A percentile compares a stretch with the other conserved stretches of the same genome.
phyloP scores from a whole-genome alignment of 1,284 basidiomycete genomes.

The Mrakiaceae sp. region DNA sequence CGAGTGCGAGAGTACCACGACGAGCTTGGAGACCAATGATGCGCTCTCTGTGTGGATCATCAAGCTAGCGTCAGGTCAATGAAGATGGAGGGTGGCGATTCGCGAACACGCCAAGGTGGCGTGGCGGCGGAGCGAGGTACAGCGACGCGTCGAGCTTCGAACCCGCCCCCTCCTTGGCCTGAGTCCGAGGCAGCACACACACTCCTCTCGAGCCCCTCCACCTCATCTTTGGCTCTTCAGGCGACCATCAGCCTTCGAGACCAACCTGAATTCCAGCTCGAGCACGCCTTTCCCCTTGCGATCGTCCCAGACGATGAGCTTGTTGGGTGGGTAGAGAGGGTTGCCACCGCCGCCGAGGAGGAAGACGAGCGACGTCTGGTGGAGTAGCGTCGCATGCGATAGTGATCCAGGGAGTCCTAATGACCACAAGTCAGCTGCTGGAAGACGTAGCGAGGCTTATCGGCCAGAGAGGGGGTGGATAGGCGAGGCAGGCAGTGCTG shows the following conservation, averaged over 20 bases:
- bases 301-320: slow-evolving; percentile 85
- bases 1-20: slow-evolving; percentile 70
- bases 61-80: too few relatives aligned
- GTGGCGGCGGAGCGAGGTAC: too few relatives aligned
- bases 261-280: slow-evolving; percentile 63
- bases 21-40: slow-evolving; percentile 71
- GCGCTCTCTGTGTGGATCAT: slow-evolving; percentile 45
- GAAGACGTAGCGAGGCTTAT: slow-evolving; percentile 39
- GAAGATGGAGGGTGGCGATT: too few relatives aligned
- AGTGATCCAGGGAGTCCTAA: slow-evolving; percentile 51
- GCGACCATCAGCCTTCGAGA: neutral
- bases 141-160: too few relatives aligned
- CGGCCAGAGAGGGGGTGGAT: slow-evolving; percentile 39
- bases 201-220: too few relatives aligned
- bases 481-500: slow-evolving; percentile 15
- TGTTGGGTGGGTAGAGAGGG: slow-evolving; percentile 89
- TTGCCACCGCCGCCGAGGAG: slow-evolving; percentile 79
- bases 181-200: too few relatives aligned
- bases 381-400: slow-evolving; percentile 61
- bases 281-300: slow-evolving; percentile 59
- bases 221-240: too few relatives aligned
- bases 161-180: too few relatives aligned
- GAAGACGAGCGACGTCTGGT: slow-evolving; percentile 73
- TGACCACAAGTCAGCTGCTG: neutral
- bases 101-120: too few relatives aligned